Conservation (phyloP, 73 alveolate genomes). For the Paraurostyla sp. region DNA sequence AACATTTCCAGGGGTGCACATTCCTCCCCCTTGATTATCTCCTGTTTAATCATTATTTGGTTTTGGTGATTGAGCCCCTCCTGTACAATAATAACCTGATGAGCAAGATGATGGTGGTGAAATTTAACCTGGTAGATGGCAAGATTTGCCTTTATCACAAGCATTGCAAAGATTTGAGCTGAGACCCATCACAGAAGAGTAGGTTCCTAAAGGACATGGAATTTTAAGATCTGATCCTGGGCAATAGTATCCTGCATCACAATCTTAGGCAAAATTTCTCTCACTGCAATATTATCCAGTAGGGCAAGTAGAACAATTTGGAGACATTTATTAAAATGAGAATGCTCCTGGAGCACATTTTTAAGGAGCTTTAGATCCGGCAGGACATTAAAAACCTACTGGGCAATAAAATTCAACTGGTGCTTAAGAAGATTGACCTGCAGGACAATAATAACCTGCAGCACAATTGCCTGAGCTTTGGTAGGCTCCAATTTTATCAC, state of each 20-base stretch:
- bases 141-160: conserved; percentile 61
- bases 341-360: conserved; percentile 77
- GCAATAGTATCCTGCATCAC: conserved; percentile 80
- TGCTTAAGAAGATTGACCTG: conserved; percentile 53
- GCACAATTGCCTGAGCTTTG: conserved; percentile 67
- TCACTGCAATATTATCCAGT: conserved; percentile 82
- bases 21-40: conserved; percentile 63
- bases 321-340: conserved; percentile 26
- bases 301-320: conserved; percentile 70
- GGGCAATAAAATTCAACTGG: conserved; percentile 69
- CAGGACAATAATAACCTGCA: conserved; percentile 76
- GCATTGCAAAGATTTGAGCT: not conserved
- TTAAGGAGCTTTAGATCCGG: conserved; percentile 54
- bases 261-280: conserved; percentile 53
- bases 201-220: conserved; percentile 62
- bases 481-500: conserved; percentile 50
- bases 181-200: conserved; percentile 40
- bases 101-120: conserved; percentile 33
- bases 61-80: conserved; percentile 43
- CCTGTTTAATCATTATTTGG: conserved; percentile 37
- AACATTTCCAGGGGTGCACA: conserved; percentile 71
- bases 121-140: conserved; percentile 20
- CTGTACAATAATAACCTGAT: conserved; percentile 67
- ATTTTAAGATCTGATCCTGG: conserved; percentile 66
- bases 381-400: conserved; percentile 69